Evolutionary conservation across 169 alveolate genomes (phyloP).

Genomic region (Ichthyophthirius multifiliis): DNA sequence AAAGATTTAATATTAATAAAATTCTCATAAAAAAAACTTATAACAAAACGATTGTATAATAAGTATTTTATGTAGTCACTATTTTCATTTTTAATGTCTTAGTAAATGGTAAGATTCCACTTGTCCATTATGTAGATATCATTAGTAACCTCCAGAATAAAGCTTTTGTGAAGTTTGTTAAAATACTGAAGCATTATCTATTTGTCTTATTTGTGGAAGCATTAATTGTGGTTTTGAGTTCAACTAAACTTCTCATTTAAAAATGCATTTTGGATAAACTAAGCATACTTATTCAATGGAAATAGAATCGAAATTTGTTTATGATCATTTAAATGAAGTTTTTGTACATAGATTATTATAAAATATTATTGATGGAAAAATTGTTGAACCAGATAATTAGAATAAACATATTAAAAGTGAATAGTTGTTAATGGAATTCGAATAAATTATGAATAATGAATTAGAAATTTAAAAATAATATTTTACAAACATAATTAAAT

Average conservation of each 20-base stretch:
- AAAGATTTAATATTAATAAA: background rate
- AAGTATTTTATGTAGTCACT: constrained; percentile 8
- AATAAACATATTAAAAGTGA: too few relatives aligned
- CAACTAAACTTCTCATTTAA: background rate
- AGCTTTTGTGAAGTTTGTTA: background rate
- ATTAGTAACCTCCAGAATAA: constrained; percentile 2
- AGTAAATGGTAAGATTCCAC: constrained; percentile 7
- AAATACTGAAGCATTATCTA: background rate
- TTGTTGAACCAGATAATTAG: background rate
- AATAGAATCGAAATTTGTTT: constrained; percentile 4
- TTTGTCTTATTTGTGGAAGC: background rate
- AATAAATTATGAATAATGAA: too few relatives aligned
- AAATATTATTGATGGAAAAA: background rate
- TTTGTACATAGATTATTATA: background rate
- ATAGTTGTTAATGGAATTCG: too few relatives aligned
- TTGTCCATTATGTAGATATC: constrained; percentile 12
- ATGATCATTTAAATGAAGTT: background rate
- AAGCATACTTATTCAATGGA: constrained; percentile 15
- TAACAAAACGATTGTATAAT: background rate
- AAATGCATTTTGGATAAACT: background rate
- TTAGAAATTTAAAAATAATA: too few relatives aligned
- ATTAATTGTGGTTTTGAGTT: constrained; percentile 6
- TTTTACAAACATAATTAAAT: too few relatives aligned
- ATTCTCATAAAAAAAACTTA: background rate
- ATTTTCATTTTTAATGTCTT: background rate